Conservation (phyloP, 352 stramenopile species). For the Globisporangium perplexum region DNA sequence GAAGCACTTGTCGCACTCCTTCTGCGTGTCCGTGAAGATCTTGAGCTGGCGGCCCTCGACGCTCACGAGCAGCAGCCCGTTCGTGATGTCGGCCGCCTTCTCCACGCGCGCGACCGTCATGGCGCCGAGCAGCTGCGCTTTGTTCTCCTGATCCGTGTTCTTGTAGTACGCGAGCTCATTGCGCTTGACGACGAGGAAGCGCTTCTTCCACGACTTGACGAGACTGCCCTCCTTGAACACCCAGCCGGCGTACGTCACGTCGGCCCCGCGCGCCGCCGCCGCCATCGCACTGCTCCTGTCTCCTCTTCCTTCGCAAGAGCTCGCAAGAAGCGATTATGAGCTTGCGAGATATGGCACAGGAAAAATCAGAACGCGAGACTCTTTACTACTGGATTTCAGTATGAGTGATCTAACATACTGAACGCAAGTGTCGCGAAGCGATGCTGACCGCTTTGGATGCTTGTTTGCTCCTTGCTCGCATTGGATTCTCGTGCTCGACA, state of each 20-base stretch:
- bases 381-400: slow-evolving; percentile 6
- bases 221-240: slow-evolving; percentile 77
- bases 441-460: too few relatives aligned
- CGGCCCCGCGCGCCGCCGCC: slow-evolving; percentile 8
- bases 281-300: not conserved
- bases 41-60: slow-evolving; percentile 67
- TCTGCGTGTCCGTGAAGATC: slow-evolving; percentile 74
- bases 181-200: slow-evolving; percentile 74
- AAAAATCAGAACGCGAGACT: not conserved
- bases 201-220: slow-evolving; percentile 82
- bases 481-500: too few relatives aligned
- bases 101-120: slow-evolving; percentile 70
- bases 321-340: too few relatives aligned
- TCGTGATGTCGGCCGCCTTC: slow-evolving; percentile 58
- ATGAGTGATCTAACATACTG: not conserved
- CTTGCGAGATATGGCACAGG: too few relatives aligned
- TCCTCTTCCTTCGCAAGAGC: too few relatives aligned
- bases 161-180: slow-evolving; percentile 81
- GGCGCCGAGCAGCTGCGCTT: slow-evolving; percentile 59
- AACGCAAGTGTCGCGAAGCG: not conserved
- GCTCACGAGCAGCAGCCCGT: slow-evolving; percentile 60
- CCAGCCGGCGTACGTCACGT: slow-evolving; percentile 70
- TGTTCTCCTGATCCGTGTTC: slow-evolving; percentile 54
- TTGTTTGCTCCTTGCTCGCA: too few relatives aligned
- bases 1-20: slow-evolving; percentile 67